Evolutionary conservation across 2,329 filamentous ascomycete genomes (phyloP).

Genomic region (Cordyceps pruinosa): DNA sequence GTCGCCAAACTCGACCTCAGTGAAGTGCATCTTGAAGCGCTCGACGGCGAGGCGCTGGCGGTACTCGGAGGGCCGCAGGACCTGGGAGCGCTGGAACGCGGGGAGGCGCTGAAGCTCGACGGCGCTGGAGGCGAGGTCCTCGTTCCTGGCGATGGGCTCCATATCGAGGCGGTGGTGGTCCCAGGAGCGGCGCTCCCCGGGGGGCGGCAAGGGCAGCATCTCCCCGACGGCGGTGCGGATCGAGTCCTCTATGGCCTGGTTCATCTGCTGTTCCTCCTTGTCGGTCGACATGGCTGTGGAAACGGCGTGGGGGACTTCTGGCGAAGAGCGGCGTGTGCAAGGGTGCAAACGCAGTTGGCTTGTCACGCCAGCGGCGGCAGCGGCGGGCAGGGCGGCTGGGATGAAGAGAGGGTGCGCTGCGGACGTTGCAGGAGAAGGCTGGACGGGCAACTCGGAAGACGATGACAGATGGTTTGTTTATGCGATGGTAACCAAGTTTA

Average conservation of each 20-base stretch:
- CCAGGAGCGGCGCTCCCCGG: too few species aligned
- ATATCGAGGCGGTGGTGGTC: neutral
- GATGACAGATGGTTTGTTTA: too few species aligned
- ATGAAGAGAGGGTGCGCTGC: too few species aligned
- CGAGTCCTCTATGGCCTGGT: neutral
- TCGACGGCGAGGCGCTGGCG: neutral
- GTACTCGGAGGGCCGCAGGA: neutral
- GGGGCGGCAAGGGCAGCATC: neutral
- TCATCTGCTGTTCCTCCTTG: neutral
- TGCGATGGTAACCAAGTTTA: too few species aligned
- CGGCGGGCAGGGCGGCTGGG: too few species aligned
- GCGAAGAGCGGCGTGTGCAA: too few species aligned
- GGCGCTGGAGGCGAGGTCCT: neutral
- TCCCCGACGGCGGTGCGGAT: neutral
- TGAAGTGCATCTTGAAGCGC: conserved; percentile 15
- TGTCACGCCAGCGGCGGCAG: too few species aligned
- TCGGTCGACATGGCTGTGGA: neutral
- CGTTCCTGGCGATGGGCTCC: neutral
- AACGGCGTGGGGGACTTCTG: too few species aligned
- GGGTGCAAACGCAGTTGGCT: too few species aligned
- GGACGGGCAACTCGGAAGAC: too few species aligned
- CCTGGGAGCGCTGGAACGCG: neutral
- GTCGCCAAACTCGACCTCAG: conserved; percentile 15
- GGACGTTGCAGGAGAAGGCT: too few species aligned
- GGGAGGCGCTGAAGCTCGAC: neutral